Percentiles rank a stretch among this genome's conserved stretches.
phyloP scores from a whole-genome alignment of 2,329 filamentous ascomycete genomes.

The Colletotrichum liaoningense region DNA sequence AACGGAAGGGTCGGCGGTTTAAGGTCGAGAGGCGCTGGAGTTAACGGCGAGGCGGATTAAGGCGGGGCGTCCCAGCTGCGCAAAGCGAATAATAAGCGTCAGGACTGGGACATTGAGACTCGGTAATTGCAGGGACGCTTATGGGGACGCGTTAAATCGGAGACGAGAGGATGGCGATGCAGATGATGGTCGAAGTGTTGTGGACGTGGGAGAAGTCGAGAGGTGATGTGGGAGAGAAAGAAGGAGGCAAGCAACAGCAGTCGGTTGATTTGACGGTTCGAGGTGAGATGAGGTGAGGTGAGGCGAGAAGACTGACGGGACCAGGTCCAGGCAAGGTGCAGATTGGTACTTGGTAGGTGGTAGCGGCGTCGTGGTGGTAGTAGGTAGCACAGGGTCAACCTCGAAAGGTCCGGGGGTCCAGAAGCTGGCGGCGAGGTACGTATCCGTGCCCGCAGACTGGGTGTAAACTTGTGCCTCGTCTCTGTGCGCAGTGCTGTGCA shows the following conservation, averaged over 20 bases:
- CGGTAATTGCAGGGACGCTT: background rate
- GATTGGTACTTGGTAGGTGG: background rate
- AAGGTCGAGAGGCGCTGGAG: background rate
- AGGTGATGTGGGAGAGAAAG: background rate
- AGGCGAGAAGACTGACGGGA: background rate
- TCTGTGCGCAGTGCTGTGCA: background rate
- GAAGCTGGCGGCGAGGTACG: background rate
- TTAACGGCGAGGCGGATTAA: conserved; percentile 16
- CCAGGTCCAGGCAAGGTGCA: conserved; percentile 11
- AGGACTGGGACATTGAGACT: conserved; percentile 28
- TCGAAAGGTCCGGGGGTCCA: conserved; percentile 3
- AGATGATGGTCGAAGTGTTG: background rate
- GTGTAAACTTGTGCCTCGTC: background rate
- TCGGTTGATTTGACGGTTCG: background rate
- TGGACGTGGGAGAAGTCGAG: background rate
- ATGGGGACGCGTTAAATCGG: background rate
- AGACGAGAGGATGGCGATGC: background rate
- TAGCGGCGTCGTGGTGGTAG: background rate
- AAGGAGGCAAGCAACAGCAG: background rate
- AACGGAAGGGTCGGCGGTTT: conserved; percentile 23
- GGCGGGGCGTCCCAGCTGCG: conserved; percentile 33
- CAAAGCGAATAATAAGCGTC: conserved; percentile 26
- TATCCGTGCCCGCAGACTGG: background rate
- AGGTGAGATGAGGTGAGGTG: conserved; percentile 16
- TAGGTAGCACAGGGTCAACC: background rate